Base-by-base conservation (phyloP, 2,329 filamentous ascomycete species). In the Delphinella strobiligena region DNA sequence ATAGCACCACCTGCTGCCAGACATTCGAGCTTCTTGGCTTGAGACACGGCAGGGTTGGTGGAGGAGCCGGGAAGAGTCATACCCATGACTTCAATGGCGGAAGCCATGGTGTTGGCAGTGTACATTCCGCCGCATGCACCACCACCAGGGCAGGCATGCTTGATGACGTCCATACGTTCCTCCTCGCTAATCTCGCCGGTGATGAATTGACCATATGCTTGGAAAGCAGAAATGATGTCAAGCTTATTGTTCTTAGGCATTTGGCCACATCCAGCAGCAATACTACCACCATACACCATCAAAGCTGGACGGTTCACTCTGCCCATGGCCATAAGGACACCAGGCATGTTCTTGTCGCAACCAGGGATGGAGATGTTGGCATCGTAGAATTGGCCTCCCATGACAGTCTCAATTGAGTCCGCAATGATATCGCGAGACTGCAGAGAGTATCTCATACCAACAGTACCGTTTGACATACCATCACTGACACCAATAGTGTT, bases 331-430 rank as follows among this genome's bases (percentile, higher is more conserved):
- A 71, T 71, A 44, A 71, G 61, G 35, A 71, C 67, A 56, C 67
- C 65, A 18, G 87, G 87, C 91, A 98, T 96, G 68, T 98, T 98
- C 78, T 98, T 98, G 74, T 98, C 91, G 65, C 91, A 98, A 37
- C 91, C 91, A 11, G 91, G 91, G 53, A 98, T 82, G 38, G 86
- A 93, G 58, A 98, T 82, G 63, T 96, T 96, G 51, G 79, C 89
- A 62, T 98, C 91, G 60, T 98, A 96, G 87, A 88, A 96, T 66
- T 98, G 91, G 12, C 87, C 91, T 50, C 87, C 82, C 88, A 96
- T 98, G 53, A 98, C 91, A 4, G 91, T 96, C 73, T 98, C 91
- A 55, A 98, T 93, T 46, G 84, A 93, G 66, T 98, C 91, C 54
- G 91, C 91, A 53, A 98, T 98, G 54, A 98, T 76, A 63, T 98